A percentile compares a stretch with the other conserved stretches of the same genome.
Conservation (phyloP, 495 filamentous ascomycete genomes). For the Aspergillus affinis region DNA sequence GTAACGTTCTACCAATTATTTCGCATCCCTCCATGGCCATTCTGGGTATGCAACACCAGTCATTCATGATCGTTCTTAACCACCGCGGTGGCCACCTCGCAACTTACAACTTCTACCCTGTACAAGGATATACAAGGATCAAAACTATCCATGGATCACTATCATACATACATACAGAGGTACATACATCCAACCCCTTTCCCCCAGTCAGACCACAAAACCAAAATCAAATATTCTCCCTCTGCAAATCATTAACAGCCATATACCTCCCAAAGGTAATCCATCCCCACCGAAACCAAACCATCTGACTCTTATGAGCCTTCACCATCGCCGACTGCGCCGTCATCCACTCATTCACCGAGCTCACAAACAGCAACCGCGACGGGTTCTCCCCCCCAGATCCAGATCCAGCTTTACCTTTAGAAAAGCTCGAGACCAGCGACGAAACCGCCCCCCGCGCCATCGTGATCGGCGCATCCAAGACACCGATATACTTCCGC, state of each 20-base stretch:
- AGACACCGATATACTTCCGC: conserved; percentile 76
- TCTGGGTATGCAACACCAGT: too few relatives aligned
- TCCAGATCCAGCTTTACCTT: background rate
- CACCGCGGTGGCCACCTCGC: too few relatives aligned
- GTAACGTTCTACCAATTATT: too few relatives aligned
- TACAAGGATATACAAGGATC: too few relatives aligned
- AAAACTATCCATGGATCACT: too few relatives aligned
- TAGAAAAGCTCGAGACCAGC: conserved; percentile 34
- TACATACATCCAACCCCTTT: too few relatives aligned
- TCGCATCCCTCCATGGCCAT: too few relatives aligned
- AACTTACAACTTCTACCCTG: too few relatives aligned
- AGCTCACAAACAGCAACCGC: conserved; percentile 69
- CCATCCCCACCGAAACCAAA: conserved; percentile 98
- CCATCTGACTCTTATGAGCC: conserved; percentile 93
- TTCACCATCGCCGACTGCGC: conserved; percentile 84
- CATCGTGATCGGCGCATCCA: conserved; percentile 72
- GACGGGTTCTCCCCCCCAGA: conserved; percentile 42
- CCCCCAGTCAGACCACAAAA: too few relatives aligned
- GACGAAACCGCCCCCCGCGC: conserved; percentile 39
- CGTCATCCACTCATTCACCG: conserved; percentile 55
- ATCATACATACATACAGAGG: too few relatives aligned
- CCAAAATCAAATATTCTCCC: conserved; percentile 50
- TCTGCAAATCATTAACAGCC: conserved; percentile 85
- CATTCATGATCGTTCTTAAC: too few relatives aligned
- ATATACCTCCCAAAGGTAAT: conserved; percentile 89